Evolutionary conservation across 495 filamentous ascomycete genomes (phyloP).

Genomic region (Thermothielavioides terrestris): DNA sequence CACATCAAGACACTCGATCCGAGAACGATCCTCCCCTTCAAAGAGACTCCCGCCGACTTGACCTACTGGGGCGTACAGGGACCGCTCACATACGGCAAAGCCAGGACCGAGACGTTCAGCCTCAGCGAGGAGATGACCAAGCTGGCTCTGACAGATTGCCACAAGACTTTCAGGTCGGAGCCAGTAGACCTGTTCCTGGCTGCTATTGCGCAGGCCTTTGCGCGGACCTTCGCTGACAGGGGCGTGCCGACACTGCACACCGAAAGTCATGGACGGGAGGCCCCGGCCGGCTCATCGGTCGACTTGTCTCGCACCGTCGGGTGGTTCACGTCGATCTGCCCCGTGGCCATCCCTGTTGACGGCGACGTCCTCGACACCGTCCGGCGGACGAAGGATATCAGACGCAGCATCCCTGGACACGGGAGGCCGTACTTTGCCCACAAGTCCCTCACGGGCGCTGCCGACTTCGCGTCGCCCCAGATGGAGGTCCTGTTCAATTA

Average conservation of each 20-base stretch:
- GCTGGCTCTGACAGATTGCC: constrained; percentile 14
- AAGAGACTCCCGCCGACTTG: constrained; percentile 11
- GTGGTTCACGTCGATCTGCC: constrained; percentile 54
- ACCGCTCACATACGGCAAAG: constrained; percentile 15
- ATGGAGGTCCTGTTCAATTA: constrained; percentile 58
- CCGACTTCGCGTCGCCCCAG: constrained; percentile 23
- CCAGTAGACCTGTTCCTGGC: constrained; percentile 27
- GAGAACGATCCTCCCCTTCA: constrained; percentile 9
- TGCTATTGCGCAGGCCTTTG: constrained; percentile 26
- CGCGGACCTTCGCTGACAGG: constrained; percentile 32
- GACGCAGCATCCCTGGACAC: constrained; percentile 18
- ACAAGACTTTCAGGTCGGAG: constrained; percentile 24
- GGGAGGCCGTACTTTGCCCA: constrained; percentile 20
- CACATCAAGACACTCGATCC: constrained; percentile 8
- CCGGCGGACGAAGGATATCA: constrained; percentile 16
- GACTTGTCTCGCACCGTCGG: constrained; percentile 53
- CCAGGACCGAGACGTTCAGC: constrained; percentile 10
- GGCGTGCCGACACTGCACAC: constrained; percentile 33
- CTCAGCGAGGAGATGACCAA: constrained; percentile 19
- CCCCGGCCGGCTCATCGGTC: constrained; percentile 37
- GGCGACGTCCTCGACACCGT: constrained; percentile 15
- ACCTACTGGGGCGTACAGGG: constrained; percentile 24
- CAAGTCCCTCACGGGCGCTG: constrained; percentile 32
- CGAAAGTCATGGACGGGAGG: constrained; percentile 51
- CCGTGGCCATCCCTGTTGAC: constrained; percentile 25